A percentile compares a stretch with the other conserved stretches of the same genome.
Evolutionary conservation across 2,329 filamentous ascomycete species (phyloP).

Genomic region (Fusarium buharicum): DNA sequence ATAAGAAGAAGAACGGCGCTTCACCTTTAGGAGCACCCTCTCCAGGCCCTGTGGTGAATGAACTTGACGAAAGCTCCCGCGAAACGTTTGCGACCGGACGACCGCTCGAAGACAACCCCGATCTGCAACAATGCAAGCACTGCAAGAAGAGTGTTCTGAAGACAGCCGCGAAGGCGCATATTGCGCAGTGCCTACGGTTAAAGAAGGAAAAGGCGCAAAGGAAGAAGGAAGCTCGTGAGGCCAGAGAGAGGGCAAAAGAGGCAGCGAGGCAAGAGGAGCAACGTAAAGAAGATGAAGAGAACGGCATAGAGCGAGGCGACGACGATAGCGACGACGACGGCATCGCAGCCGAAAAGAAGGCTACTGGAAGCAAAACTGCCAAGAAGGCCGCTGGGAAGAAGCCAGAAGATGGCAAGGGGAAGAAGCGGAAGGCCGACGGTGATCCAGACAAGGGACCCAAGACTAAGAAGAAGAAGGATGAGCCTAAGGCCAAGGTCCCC

Average conservation of each 20-base stretch:
- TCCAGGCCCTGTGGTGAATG: conserved; percentile 68
- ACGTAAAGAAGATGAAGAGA: conserved; percentile 61
- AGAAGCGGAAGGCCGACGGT: conserved; percentile 80
- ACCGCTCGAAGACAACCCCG: conserved; percentile 81
- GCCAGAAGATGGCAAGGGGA: conserved; percentile 73
- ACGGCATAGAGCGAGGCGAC: conserved; percentile 61
- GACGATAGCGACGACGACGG: conserved; percentile 60
- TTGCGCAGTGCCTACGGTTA: conserved; percentile 82
- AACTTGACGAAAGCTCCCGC: conserved; percentile 78
- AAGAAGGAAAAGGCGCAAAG: conserved; percentile 85
- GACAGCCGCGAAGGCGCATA: conserved; percentile 79
- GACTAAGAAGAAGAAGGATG: conserved; percentile 94
- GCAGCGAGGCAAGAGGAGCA: conserved; percentile 68
- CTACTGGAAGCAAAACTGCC: conserved; percentile 54
- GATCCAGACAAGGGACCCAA: conserved; percentile 86
- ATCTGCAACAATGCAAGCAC: conserved; percentile 88
- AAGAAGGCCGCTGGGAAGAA: conserved; percentile 78
- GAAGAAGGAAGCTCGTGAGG: conserved; percentile 79
- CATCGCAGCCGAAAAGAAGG: conserved; percentile 56
- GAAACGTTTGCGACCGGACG: conserved; percentile 84
- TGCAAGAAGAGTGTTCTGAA: conserved; percentile 90
- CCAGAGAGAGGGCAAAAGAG: conserved; percentile 72
- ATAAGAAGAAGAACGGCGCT: conserved; percentile 63
- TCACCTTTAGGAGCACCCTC: conserved; percentile 58
- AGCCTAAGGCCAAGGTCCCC: conserved; percentile 81